Percentiles rank a stretch among this genome's conserved stretches.
phyloP scores from a whole-genome alignment of 257 asterid species.

The Solanum rostratum region DNA sequence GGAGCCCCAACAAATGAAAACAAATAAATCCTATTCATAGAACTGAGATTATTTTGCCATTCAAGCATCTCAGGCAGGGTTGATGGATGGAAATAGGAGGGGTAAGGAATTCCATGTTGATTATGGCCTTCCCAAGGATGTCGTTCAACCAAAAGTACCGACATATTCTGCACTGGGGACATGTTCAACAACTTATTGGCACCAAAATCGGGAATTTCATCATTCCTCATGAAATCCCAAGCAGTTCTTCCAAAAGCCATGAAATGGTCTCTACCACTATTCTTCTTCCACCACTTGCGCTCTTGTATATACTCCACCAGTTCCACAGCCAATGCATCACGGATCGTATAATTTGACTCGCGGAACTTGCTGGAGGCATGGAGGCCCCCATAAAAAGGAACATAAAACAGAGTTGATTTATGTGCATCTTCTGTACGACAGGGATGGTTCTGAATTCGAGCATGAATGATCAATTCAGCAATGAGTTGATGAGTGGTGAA shows the following conservation, averaged over 20 bases:
- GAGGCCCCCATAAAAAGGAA: not conserved
- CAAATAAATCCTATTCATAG: not conserved
- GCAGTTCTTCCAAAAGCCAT: slow-evolving; percentile 2
- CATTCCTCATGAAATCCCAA: not conserved
- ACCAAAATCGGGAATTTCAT: not conserved
- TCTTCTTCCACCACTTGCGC: not conserved
- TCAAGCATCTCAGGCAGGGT: not conserved
- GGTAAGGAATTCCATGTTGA: slow-evolving; percentile 1
- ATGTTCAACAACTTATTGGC: not conserved
- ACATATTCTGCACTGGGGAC: not conserved
- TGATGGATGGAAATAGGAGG: not conserved
- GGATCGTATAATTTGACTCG: not conserved
- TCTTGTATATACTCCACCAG: not conserved
- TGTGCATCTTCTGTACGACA: not conserved
- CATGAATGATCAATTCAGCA: not conserved
- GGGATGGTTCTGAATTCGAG: not conserved
- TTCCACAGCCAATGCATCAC: not conserved
- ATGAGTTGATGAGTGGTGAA: slow-evolving; percentile 1
- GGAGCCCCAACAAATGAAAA: slow-evolving; percentile 4
- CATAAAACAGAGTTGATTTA: not conserved
- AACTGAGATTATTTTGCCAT: not conserved
- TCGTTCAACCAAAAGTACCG: not conserved
- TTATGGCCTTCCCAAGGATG: not conserved
- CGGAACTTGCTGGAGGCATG: not conserved
- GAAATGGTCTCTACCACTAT: not conserved